Conservation (phyloP, 495 filamentous ascomycete genomes). For the Clavariopsis aquatica region DNA sequence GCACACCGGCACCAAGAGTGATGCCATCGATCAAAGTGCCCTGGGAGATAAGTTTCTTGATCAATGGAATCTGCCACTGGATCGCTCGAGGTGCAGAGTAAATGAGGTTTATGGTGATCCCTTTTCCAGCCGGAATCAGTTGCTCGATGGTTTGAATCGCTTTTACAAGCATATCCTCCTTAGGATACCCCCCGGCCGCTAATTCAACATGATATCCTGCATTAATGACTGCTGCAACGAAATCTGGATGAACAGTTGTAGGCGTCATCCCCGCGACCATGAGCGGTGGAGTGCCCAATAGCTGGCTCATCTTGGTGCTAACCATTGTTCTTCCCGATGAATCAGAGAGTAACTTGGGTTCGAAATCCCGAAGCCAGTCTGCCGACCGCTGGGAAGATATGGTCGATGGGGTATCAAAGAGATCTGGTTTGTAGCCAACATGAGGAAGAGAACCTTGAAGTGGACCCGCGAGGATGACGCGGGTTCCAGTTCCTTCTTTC, state of each 20-base stretch:
- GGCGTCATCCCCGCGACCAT: constrained; percentile 53
- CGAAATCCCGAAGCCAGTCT: constrained; percentile 38
- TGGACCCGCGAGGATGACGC: constrained; percentile 33
- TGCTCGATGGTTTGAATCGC: constrained; percentile 43
- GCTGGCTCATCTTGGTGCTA: constrained; percentile 45
- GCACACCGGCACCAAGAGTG: constrained; percentile 55
- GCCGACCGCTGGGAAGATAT: constrained; percentile 33
- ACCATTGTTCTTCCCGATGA: constrained; percentile 23
- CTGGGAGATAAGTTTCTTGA: constrained; percentile 38
- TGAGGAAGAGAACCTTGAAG: constrained; percentile 31
- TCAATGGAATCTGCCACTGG: constrained; percentile 45
- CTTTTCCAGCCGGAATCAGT: constrained; percentile 42
- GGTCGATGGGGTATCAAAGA: constrained; percentile 20
- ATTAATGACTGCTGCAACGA: constrained; percentile 47
- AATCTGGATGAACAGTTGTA: constrained; percentile 48
- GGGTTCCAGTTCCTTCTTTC: constrained; percentile 41
- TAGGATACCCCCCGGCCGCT: constrained; percentile 47
- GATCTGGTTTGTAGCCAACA: constrained; percentile 29
- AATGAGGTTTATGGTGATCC: constrained; percentile 49
- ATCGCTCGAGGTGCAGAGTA: constrained; percentile 48
- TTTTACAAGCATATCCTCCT: constrained; percentile 35
- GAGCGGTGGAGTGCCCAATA: constrained; percentile 46
- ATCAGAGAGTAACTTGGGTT: constrained; percentile 14
- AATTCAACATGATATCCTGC: constrained; percentile 50
- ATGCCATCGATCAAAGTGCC: constrained; percentile 47